Evolutionary conservation across 192 early-diverging fungal species (phyloP).

Genomic region (Geranomyces variabilis): DNA sequence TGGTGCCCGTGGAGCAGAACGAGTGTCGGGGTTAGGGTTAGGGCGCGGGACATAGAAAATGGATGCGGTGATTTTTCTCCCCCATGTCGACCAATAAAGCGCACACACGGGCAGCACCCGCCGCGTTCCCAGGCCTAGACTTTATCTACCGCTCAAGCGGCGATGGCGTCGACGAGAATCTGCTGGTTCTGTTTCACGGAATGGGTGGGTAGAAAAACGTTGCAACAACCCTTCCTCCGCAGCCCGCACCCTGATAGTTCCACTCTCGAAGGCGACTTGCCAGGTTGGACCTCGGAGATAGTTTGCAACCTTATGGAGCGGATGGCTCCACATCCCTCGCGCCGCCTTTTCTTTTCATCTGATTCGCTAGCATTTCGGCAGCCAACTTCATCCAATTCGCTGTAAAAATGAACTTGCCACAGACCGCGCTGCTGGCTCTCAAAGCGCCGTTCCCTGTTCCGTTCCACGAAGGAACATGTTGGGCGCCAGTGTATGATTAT

Average conservation of each 20-base stretch:
- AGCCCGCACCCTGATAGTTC: too few relatives aligned
- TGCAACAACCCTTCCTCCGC: too few relatives aligned
- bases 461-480: slow-evolving; percentile 63
- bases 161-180: slow-evolving; percentile 58
- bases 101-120: neutral
- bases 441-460: slow-evolving; percentile 65
- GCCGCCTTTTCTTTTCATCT: too few relatives aligned
- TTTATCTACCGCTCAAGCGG: slow-evolving; percentile 16
- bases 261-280: neutral
- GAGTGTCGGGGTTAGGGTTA: too few relatives aligned
- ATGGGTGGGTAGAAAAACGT: slow-evolving; percentile 55
- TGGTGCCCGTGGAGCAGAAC: too few relatives aligned
- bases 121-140: neutral
- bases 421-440: slow-evolving; percentile 67
- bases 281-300: neutral
- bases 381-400: slow-evolving; percentile 67
- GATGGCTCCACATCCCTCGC: too few relatives aligned
- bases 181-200: slow-evolving; percentile 75
- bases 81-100: too few relatives aligned
- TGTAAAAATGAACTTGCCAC: slow-evolving; percentile 62
- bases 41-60: too few relatives aligned
- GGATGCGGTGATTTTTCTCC: too few relatives aligned
- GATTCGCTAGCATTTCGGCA: too few relatives aligned
- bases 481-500: slow-evolving; percentile 68
- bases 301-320: too few relatives aligned